A percentile compares a stretch with the other conserved stretches of the same genome.
phyloP scores from a whole-genome alignment of 2,329 filamentous ascomycete species.

The Stenocarpella maydis region DNA sequence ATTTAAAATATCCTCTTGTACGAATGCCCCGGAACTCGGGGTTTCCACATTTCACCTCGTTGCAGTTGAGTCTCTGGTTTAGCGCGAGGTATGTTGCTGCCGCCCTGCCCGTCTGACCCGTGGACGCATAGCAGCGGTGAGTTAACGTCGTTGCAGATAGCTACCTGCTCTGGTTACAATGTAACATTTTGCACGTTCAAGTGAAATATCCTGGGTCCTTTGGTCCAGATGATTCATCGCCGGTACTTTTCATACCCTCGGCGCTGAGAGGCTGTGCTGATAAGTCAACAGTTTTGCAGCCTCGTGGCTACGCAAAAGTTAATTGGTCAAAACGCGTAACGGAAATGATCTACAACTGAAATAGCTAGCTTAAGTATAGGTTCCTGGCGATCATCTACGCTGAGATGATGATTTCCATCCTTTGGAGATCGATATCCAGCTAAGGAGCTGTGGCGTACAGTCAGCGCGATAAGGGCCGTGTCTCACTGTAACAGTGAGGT shows the following conservation, averaged over 20 bases:
- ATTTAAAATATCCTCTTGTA: background rate
- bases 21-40: background rate
- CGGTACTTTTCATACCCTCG: background rate
- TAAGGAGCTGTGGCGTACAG: background rate
- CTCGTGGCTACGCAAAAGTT: background rate
- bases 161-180: background rate
- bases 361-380: background rate
- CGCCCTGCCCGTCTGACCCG: too few species aligned
- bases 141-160: background rate
- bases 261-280: background rate
- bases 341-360: background rate
- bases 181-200: background rate
- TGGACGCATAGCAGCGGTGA: background rate
- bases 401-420: background rate
- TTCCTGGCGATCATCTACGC: background rate
- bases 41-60: background rate
- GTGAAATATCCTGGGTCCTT: background rate
- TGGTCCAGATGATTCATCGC: background rate
- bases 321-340: background rate
- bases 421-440: background rate
- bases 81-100: too few species aligned
- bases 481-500: background rate
- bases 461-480: background rate
- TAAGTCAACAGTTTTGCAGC: background rate
- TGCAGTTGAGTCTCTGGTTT: background rate